Evolutionary conservation across 768 basidiomycete genomes (phyloP).

Genomic region (Leccinum pellstonianum): DNA sequence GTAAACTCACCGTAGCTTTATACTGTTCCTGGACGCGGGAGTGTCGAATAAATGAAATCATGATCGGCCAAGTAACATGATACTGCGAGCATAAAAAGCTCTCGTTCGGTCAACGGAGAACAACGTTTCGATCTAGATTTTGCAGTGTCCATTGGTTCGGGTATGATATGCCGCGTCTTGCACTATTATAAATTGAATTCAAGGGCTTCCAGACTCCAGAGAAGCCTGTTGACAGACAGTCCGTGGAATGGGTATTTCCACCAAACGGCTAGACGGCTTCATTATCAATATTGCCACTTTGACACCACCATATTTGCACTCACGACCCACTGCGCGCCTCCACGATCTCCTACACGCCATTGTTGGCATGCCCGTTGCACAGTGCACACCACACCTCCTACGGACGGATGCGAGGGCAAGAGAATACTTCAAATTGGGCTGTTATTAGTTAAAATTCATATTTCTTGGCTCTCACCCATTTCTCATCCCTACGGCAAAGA

Average conservation of each 20-base stretch:
- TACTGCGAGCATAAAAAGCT: too few species aligned
- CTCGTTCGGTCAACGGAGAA: too few species aligned
- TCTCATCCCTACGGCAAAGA: background rate
- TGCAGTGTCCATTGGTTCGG: background rate
- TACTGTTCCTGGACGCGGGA: slow-evolving; percentile 18
- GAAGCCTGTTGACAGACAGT: slow-evolving; percentile 2
- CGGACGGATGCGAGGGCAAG: background rate
- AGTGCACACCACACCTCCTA: slow-evolving; percentile 1
- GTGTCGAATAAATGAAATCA: too few species aligned
- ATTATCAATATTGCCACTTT: background rate
- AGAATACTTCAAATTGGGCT: slow-evolving; percentile 6
- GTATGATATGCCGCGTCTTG: background rate
- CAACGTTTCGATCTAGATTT: too few species aligned
- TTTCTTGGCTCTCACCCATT: background rate
- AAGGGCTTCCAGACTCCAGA: background rate
- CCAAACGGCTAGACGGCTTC: background rate
- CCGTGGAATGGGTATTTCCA: slow-evolving; percentile 17
- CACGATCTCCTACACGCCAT: slow-evolving; percentile 4
- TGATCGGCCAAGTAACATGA: too few species aligned
- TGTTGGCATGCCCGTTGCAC: background rate
- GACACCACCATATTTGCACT: background rate
- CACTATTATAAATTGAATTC: background rate
- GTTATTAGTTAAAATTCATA: background rate
- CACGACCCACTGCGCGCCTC: slow-evolving; percentile 8
- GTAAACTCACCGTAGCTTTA: background rate